A percentile compares a stretch with the other conserved stretches of the same genome.
Conservation (phyloP, 2,329 filamentous ascomycete species). For the Davidsoniella australis region DNA sequence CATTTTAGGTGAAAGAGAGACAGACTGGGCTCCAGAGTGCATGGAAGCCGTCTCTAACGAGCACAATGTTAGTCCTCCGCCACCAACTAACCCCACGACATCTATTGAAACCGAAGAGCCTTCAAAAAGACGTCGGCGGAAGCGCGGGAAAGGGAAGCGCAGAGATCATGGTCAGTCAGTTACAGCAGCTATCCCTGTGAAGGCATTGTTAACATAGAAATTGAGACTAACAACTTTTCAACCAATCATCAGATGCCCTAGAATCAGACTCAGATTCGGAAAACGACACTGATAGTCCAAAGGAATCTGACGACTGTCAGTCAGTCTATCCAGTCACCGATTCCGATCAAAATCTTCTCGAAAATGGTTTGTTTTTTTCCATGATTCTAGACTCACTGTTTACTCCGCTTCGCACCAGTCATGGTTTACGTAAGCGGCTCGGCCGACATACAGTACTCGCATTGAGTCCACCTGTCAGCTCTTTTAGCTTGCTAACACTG, state of each 20-base stretch:
- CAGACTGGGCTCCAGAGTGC: slow-evolving; percentile 6
- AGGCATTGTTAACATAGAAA: background rate
- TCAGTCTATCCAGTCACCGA: no score
- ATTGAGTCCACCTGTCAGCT: background rate
- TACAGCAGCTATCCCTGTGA: background rate
- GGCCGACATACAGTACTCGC: no score
- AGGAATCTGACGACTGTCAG: no score
- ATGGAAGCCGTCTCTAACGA: background rate
- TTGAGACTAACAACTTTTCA: no score
- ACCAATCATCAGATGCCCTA: background rate
- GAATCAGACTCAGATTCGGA: slow-evolving; percentile 3
- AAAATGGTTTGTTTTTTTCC: background rate
- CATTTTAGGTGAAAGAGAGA: slow-evolving; percentile 5
- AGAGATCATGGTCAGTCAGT: background rate
- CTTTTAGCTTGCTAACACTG: background rate
- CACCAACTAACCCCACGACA: background rate
- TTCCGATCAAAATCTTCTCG: background rate
- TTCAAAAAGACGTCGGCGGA: slow-evolving; percentile 1
- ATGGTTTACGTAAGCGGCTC: background rate
- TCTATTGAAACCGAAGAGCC: background rate
- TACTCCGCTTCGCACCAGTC: background rate
- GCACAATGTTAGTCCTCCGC: background rate
- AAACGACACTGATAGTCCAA: background rate
- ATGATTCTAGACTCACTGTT: background rate
- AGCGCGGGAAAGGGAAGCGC: slow-evolving; percentile 5